Percentiles rank a stretch among this genome's conserved stretches.
Evolutionary conservation across 495 filamentous ascomycete species (phyloP).

Genomic region (Penicillium steckii): DNA sequence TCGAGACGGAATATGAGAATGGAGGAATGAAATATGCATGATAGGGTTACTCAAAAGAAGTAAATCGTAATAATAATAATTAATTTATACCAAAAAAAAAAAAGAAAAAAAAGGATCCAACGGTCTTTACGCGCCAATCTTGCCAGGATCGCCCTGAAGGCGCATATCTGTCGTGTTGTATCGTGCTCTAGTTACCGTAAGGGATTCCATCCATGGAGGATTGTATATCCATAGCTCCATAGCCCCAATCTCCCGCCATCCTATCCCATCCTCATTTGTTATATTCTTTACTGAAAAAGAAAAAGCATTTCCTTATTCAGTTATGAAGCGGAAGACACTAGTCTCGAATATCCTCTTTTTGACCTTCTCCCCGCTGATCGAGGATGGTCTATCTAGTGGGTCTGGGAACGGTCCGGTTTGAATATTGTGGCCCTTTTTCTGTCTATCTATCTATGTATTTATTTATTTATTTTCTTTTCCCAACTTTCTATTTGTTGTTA

Average conservation of each 20-base stretch:
- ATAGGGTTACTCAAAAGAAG: no score
- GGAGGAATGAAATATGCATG: no score
- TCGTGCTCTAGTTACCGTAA: conserved; percentile 7
- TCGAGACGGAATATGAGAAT: not conserved
- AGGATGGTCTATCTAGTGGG: conserved; percentile 23
- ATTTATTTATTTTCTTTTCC: not conserved
- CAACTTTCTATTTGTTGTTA: not conserved
- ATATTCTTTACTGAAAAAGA: no score
- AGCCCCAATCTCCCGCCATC: no score
- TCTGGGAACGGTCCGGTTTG: conserved; percentile 28
- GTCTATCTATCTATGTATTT: not conserved
- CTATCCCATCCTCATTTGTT: not conserved
- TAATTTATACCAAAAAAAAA: not conserved
- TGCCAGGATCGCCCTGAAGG: conserved; percentile 10
- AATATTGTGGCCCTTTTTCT: conserved; percentile 14
- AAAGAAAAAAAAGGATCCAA: conserved; percentile 11
- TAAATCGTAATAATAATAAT: no score
- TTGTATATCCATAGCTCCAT: no score
- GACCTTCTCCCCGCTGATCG: conserved; percentile 21
- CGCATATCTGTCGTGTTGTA: conserved; percentile 9
- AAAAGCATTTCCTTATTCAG: not conserved
- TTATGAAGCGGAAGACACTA: not conserved
- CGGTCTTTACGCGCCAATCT: conserved; percentile 13
- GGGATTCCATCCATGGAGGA: not conserved
- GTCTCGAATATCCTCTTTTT: not conserved